phyloP scores from a whole-genome alignment of 2,329 filamentous ascomycete species.

The Paecilomyces dactylethromorphus region DNA sequence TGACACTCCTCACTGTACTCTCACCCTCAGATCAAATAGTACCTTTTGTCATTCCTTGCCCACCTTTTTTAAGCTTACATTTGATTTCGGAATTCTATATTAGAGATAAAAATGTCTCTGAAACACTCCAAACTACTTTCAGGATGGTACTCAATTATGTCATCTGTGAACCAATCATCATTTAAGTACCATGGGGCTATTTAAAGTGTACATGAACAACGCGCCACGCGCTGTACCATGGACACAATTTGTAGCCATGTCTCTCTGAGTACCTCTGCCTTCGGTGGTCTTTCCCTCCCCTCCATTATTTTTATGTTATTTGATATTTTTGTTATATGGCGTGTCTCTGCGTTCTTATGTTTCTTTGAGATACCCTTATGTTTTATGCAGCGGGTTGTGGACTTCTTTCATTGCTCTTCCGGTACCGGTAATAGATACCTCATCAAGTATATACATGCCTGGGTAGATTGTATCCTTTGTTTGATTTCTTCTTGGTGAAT shows the following conservation, averaged over 20 bases:
- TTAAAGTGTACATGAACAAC: no score
- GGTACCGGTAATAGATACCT: not conserved
- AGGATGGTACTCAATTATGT: no score
- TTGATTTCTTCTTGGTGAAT: not conserved
- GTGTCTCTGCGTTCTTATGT: not conserved
- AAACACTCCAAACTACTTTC: no score
- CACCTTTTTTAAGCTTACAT: no score
- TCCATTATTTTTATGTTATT: not conserved
- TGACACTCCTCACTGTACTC: not conserved
- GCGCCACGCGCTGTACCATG: no score
- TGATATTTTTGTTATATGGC: constrained; percentile 1
- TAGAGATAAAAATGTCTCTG: no score
- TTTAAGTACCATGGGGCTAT: no score
- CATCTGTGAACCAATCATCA: no score
- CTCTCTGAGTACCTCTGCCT: not conserved
- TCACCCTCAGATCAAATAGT: no score
- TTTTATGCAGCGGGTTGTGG: not conserved
- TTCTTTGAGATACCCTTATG: not conserved
- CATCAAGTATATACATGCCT: not conserved
- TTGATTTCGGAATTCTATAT: no score
- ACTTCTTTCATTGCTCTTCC: not conserved
- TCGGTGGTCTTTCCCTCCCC: not conserved
- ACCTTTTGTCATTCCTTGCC: no score
- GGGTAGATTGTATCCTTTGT: not conserved
- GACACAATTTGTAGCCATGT: not conserved